phyloP scores from a whole-genome alignment of 2,329 filamentous ascomycete species.

The Fusarium begoniae region DNA sequence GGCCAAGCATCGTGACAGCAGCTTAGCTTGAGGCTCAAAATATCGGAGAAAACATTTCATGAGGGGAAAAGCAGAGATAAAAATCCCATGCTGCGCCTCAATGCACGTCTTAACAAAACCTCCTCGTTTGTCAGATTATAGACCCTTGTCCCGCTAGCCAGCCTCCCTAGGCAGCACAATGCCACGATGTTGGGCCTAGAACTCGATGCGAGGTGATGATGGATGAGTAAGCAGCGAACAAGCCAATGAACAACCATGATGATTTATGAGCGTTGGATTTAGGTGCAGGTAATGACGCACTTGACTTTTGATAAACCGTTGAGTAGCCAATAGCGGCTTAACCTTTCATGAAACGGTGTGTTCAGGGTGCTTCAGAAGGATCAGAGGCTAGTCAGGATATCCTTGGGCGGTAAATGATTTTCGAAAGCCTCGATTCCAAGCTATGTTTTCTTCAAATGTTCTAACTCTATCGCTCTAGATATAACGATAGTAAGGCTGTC shows the following conservation, averaged over 20 bases:
- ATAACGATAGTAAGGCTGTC: neutral
- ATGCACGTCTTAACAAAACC: neutral
- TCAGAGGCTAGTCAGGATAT: neutral
- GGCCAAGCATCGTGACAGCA: accelerated
- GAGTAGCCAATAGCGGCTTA: neutral
- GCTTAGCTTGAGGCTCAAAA: no score
- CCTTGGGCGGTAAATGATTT: neutral
- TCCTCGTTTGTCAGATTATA: neutral
- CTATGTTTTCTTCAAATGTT: accelerated
- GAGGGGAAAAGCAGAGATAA: no score
- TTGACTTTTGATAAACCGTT: neutral
- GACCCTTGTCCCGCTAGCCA: constrained; percentile 7
- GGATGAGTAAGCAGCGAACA: neutral
- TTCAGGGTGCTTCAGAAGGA: neutral
- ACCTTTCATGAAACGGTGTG: accelerated
- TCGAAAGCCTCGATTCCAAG: neutral
- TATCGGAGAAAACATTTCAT: accelerated
- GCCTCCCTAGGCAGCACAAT: neutral
- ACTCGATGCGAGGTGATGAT: neutral
- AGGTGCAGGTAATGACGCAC: constrained; percentile 7
- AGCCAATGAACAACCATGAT: neutral
- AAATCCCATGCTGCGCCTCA: neutral
- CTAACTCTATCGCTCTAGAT: neutral
- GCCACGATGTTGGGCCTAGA: neutral
- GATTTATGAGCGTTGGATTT: neutral